Base-by-base conservation (phyloP, 2,329 filamentous ascomycete genomes). In the Botryosphaeria dothidea region DNA sequence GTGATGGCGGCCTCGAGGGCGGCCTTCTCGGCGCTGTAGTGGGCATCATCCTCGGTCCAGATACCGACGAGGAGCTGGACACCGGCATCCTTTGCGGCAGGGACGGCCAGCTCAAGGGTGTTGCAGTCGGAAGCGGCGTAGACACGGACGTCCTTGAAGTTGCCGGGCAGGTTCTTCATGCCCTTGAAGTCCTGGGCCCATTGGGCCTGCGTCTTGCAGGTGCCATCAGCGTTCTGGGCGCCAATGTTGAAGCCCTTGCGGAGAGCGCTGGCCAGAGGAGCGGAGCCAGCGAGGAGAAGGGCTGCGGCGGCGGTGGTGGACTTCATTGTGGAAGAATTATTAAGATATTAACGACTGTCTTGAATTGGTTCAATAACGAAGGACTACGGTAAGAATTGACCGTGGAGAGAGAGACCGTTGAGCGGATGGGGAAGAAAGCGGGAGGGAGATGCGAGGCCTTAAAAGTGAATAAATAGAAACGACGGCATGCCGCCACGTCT, bases 61-160 rank as follows among this genome's bases (percentile, higher is more conserved):
- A 78, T 70, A 34, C 76, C 76, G 17, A 78, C 73, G 4, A 78
- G 73, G 5, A 78, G 71, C 67, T 73, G 76, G 17, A 75, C 73
- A 57, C 74, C 72, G 1, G 74, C 76, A 6, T 71, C 70, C 52
- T 77, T 69, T 19, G 76, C 76, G 31, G 76, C 75, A 2, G 73
- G 69, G 66, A 78, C 73, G 6, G 76, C 76, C 27, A 67, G 52
- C 3, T 38, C 58, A 17, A 68, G 66, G 4, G 67, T 68, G 61
- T 68, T 65, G 64, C 67, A 74, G 69, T 72, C 75, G 49, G 67
- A 67, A 4, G 72, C 67, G 19, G 73, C 72, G 66, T 71, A 75
- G 21, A 75, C 64, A 15, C 72, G 69, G 25, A 68, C 71, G 43
- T 66, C 69, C 43, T 67, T 68, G 68, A 74, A 74, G 62, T 67